These are phyloP conservation scores for Paracamarosporium sp. DNA, from an alignment of 2,329 filamentous ascomycete species.

Conservation along the genomic window DNA sequence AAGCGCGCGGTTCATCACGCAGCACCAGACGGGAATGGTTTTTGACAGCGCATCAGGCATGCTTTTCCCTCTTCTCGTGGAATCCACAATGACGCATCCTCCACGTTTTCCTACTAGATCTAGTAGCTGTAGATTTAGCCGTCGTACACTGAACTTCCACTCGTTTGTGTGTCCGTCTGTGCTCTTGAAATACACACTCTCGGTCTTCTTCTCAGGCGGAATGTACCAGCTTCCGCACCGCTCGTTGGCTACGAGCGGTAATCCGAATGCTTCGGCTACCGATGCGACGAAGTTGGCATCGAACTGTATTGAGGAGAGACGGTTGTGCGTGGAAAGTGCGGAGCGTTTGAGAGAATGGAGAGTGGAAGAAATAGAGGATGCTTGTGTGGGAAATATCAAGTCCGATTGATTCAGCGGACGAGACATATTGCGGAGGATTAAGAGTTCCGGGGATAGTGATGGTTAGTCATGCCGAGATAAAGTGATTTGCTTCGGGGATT, in stretches of 20 bases:
- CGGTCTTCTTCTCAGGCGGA: conserved; percentile 65
- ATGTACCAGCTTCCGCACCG: conserved; percentile 98
- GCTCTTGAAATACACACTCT: conserved; percentile 94
- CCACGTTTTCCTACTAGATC: conserved; percentile 69
- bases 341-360: conserved; percentile 77
- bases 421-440: too few species aligned
- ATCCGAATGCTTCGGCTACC: conserved; percentile 62
- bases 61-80: conserved; percentile 87
- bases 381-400: conserved; percentile 62
- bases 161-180: conserved; percentile 92
- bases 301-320: conserved; percentile 76
- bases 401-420: conserved; percentile 39
- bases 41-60: conserved; percentile 96
- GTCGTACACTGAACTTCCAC: conserved; percentile 86
- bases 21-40: conserved; percentile 92
- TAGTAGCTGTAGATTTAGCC: conserved; percentile 84
- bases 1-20: conserved; percentile 79
- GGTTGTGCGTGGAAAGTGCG: conserved; percentile 80
- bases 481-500: background rate
- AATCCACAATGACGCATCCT: conserved; percentile 90
- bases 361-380: conserved; percentile 68
- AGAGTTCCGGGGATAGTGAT: background rate
- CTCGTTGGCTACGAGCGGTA: conserved; percentile 90
- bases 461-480: background rate
- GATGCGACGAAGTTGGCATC: conserved; percentile 77